phyloP scores from a whole-genome alignment of 352 stramenopile species.

The Saprolegnia diclina region DNA sequence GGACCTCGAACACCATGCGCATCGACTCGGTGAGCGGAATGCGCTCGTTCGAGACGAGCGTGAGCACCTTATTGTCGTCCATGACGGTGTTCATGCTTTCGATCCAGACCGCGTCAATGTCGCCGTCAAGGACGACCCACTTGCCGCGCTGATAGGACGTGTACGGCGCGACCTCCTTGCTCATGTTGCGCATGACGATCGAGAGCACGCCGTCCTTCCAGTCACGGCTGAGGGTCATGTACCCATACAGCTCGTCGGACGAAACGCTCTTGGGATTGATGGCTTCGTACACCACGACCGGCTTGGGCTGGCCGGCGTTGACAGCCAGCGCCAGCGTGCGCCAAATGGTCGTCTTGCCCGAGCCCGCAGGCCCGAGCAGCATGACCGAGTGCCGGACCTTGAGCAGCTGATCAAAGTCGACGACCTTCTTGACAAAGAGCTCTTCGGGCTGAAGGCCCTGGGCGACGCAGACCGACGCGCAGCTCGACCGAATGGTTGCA shows the following conservation, averaged over 20 bases:
- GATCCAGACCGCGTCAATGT: conserved; percentile 94
- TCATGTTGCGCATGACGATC: conserved; percentile 96
- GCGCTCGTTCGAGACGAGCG: conserved; percentile 95
- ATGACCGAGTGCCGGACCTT: conserved; percentile 95
- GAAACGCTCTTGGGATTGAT: conserved; percentile 95
- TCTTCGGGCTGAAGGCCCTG: conserved; percentile 90
- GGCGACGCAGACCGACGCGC: conserved; percentile 44
- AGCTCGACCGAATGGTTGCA: conserved; percentile 40
- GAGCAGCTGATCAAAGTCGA: conserved; percentile 93
- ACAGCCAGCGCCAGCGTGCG: conserved; percentile 86
- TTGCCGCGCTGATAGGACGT: conserved; percentile 83
- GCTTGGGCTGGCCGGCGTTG: conserved; percentile 81
- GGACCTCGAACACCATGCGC: conserved; percentile 97
- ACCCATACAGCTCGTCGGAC: conserved; percentile 90
- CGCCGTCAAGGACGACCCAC: conserved; percentile 90
- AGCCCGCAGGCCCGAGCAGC: conserved; percentile 91
- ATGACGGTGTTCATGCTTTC: conserved; percentile 92
- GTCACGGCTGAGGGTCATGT: conserved; percentile 96
- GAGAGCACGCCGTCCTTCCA: conserved; percentile 96
- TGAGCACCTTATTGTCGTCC: conserved; percentile 93
- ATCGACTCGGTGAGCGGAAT: conserved; percentile 94
- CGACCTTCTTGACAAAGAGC: conserved; percentile 93
- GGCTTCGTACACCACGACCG: conserved; percentile 90
- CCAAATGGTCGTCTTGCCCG: conserved; percentile 95
- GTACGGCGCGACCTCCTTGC: conserved; percentile 86